Evolutionary conservation across 129 eudicot genomes (phyloP), one percentile per base, ranked within the genome.

Genomic region (Arctium minus): DNA sequence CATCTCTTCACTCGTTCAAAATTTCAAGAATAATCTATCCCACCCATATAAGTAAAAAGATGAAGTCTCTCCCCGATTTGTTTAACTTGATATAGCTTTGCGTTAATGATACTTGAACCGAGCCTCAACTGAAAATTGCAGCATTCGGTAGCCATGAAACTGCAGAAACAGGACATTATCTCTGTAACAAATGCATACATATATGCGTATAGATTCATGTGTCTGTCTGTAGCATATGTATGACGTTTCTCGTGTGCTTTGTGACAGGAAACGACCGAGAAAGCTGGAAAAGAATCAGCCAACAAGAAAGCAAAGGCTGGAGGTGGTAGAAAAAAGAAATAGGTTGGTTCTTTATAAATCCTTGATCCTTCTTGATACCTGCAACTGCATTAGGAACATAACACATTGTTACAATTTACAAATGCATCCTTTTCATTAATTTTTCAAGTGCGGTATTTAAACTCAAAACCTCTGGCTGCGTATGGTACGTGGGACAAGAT

Each of bases 241-340:
- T 78, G 62, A 42, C 46, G 22, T n/a, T 8, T 68, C 17, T 78
- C 39, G 37, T 48, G 11, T 39, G 74, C 74, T 30, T 11, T 32
- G 60, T 87, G 65, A 70, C 87, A 88, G 91, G 97, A 93, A 76
- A 72, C 92, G 18, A 76, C 85, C 17, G 90, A 82, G 74, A 92
- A 89, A 70, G 76, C 79, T 86, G 80, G 76, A 68, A 93, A 93
- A 89, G 92, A 88, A 85, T 13, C 82, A 68, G 82, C 85, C 79
- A 93, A 85, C 83, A 93, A 91, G 83, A 93, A 93, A 81, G 74
- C 91, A 3, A 93, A 93, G 86, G 89, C 83, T 37, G 89, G 91
- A 56, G 86, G 84, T 72, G 87, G 89, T 42, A 86, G 82, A 85
- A 93, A 88, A 86, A 91, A 89, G 93, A 89, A 91, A 83, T 93